Percentiles rank a stretch among this genome's conserved stretches.
Conservation (phyloP, 2,329 filamentous ascomycete species). For the Epichloe typhina region DNA sequence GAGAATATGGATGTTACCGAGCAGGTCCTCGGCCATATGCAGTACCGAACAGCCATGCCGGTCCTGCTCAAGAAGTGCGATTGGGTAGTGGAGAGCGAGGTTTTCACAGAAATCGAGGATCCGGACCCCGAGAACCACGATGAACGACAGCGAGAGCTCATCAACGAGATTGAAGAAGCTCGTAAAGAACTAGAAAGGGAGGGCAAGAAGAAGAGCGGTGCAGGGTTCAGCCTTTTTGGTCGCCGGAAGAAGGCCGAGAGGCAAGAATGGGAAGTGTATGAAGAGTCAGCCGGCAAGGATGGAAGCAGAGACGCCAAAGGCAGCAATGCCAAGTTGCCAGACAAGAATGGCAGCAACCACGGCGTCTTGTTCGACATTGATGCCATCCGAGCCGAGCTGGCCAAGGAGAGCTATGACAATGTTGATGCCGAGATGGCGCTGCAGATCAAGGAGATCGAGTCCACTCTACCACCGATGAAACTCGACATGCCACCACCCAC, state of each 20-base stretch:
- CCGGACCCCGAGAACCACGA: slow-evolving; percentile 90
- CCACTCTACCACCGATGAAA: slow-evolving; percentile 82
- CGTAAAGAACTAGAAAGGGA: slow-evolving; percentile 75
- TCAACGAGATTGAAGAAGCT: slow-evolving; percentile 93
- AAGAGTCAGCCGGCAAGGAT: slow-evolving; percentile 44
- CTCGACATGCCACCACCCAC: slow-evolving; percentile 40
- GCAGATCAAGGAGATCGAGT: slow-evolving; percentile 68
- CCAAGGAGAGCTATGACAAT: slow-evolving; percentile 42
- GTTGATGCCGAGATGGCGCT: slow-evolving; percentile 38
- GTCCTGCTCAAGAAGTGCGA: slow-evolving; percentile 74
- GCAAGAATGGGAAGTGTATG: slow-evolving; percentile 90
- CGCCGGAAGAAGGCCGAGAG: slow-evolving; percentile 70
- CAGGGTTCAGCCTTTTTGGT: slow-evolving; percentile 62
- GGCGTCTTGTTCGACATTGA: slow-evolving; percentile 88
- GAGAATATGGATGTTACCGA: slow-evolving; percentile 87
- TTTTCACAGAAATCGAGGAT: slow-evolving; percentile 94
- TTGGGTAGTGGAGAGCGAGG: slow-evolving; percentile 83
- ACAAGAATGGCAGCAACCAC: slow-evolving; percentile 34
- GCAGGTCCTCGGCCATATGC: slow-evolving; percentile 84
- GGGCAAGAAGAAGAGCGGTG: slow-evolving; percentile 48
- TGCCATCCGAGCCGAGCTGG: slow-evolving; percentile 77
- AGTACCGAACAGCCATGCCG: slow-evolving; percentile 88
- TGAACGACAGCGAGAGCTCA: slow-evolving; percentile 78
- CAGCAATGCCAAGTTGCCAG: slow-evolving; percentile 24
- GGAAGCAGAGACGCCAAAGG: slow-evolving; percentile 8